phyloP scores from a whole-genome alignment of 805 yeast genomes.

The Saccharomycopsis javanensis region DNA sequence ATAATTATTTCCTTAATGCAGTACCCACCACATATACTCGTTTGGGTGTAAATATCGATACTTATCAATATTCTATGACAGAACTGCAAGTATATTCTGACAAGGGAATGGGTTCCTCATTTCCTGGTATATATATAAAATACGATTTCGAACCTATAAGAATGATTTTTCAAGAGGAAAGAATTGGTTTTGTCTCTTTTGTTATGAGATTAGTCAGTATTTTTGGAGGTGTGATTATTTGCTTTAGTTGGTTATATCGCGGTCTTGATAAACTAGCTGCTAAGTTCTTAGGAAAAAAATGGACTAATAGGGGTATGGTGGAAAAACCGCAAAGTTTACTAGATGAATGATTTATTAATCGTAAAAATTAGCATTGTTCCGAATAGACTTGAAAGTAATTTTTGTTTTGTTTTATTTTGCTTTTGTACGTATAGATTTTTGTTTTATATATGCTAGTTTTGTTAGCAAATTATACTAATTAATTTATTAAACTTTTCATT shows the following conservation, averaged over 20 bases:
- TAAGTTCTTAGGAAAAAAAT: constrained; percentile 49
- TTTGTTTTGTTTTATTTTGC: too few relatives aligned
- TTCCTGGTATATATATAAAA: constrained; percentile 74
- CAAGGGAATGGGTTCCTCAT: constrained; percentile 10
- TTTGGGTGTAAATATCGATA: constrained; percentile 62
- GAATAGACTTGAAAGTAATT: too few relatives aligned
- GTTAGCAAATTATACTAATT: too few relatives aligned
- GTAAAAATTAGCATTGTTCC: too few relatives aligned
- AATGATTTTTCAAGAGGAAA: constrained; percentile 54
- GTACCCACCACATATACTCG: constrained; percentile 74
- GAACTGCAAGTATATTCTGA: constrained; percentile 31
- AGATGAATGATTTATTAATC: background rate
- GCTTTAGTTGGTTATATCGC: constrained; percentile 57
- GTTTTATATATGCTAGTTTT: too few relatives aligned
- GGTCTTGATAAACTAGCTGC: constrained; percentile 44
- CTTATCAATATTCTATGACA: constrained; percentile 77
- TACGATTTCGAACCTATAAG: constrained; percentile 87
- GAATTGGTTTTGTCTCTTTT: constrained; percentile 73
- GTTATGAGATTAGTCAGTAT: constrained; percentile 71
- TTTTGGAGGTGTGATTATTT: constrained; percentile 67
- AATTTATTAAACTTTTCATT: too few relatives aligned
- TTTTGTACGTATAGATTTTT: too few relatives aligned
- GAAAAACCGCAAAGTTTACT: constrained; percentile 14
- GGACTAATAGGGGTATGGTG: constrained; percentile 20
- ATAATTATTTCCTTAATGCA: constrained; percentile 61